Evolutionary conservation across 176 grass and related monocot genomes (phyloP), one percentile per base, ranked within the genome.

Genomic region (Zoysia pacifica): DNA sequence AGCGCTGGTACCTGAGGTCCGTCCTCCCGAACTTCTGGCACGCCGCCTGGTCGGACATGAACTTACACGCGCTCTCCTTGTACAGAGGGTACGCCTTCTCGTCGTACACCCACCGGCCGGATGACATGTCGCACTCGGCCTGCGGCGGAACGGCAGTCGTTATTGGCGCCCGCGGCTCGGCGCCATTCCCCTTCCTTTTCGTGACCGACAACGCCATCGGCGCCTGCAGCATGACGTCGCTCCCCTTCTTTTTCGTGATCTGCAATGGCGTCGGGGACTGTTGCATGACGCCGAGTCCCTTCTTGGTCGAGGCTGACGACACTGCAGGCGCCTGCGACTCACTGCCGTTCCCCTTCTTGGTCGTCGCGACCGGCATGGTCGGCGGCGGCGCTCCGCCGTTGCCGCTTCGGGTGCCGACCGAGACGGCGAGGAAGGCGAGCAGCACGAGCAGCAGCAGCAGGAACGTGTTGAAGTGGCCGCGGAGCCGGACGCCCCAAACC

Each of bases 31-130:
- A 97, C 84, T 76, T 97, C 18, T 71, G 78, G 53, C 94, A 97
- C 44, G 94, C 84, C 19, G 87, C 36, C 69, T 93, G 89, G 6
- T 97, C 94, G 8, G 91, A 97, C 91, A 97, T 91, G 70, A 97
- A 91, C 54, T 71, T 79, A 81, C 94, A 97, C 45, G 82, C 84
- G 39, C 81, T 89, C 91, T 97, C 94, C 37, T 63, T 48, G 85
- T 97, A 91, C 59, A 97, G 61, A 9, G 91, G 86, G 64, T 88
- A 89, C 47, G 60, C 50, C n/a, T 36, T 68, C 47, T 72, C 79
- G 37, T 93, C 88, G 48, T 91, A 91, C 38, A 97, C 91, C 94
- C 94, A 97, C 63, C 46, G 55, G 4, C 94, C 94, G 5, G 86
- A 85, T 18, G 79, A 93, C 58, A 91, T 77, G 74, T 97, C 82